Base-by-base conservation (phyloP, 306 rosid species). In the Prunus padus region DNA sequence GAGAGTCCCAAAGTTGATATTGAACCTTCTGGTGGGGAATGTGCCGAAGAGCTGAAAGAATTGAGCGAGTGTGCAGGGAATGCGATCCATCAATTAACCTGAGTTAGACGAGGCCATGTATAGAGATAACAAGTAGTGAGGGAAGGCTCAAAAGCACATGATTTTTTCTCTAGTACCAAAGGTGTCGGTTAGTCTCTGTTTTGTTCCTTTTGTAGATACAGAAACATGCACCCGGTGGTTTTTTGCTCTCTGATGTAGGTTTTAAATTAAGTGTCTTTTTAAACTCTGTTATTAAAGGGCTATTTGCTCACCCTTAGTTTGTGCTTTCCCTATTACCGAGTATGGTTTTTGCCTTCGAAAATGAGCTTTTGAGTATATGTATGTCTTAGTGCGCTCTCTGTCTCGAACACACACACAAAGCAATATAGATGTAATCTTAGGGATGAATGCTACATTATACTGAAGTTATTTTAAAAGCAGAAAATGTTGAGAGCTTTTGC, bases 141-240 rank as follows among this genome's bases (percentile, higher is more conserved):
- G 76, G 70, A 42, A 73, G 62, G 75, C 77, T 82, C 65, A 25
- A 47, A 61, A 65, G 60, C 57, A 67, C 22, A 25, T 65, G 78
- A 46, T 69, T 81, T 75, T 82, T 64, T 46, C 51, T 86, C 74
- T 45, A 72, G 65, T 70, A 33, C 47, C 50, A 44, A 25, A 65
- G 61, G 76, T 26, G 33, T 85, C 37, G 30, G 57, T 74, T 73
- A 49, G 72, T 73, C 67, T 73, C 31, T 76, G 71, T 77, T 76
- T 23, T 33, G 37, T 67, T 62, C 19, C 49, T 50, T 14, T 52
- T 73, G 60, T 69, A 45, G 28, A 45, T 25, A 12, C 62, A 67
- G 63, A 45, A 64, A 42, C 71, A 46, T 55, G 76, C 50, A 67
- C 46, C 63, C 16, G 7, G 52, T 65, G 69, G 57, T 6, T 22